Conservation (phyloP, 306 rosid species). For the Quercus engelmannii region DNA sequence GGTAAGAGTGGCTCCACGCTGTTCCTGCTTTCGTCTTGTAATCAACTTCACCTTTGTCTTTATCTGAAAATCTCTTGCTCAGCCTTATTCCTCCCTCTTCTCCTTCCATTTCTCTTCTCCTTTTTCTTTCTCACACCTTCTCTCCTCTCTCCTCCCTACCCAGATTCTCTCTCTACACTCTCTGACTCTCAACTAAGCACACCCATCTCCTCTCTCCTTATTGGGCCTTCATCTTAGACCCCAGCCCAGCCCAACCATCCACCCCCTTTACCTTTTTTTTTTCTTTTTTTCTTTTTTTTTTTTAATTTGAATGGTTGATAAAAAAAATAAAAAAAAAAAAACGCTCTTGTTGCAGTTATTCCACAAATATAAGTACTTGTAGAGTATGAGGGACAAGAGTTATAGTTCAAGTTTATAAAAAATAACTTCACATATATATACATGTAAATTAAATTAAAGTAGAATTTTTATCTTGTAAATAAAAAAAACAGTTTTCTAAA, state of each 20-base stretch:
- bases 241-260: background rate
- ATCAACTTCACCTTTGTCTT: constrained; percentile 63
- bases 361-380: accelerated
- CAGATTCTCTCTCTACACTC: background rate
- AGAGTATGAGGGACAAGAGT: accelerated
- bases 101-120: constrained; percentile 61
- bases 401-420: no score
- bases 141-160: background rate
- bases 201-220: constrained; percentile 14
- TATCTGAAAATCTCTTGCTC: constrained; percentile 71
- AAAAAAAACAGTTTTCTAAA: no score
- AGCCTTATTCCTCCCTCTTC: constrained; percentile 72
- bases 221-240: background rate
- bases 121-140: background rate
- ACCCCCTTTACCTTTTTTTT: no score
- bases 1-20: constrained; percentile 92
- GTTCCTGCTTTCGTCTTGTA: constrained; percentile 84
- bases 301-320: background rate
- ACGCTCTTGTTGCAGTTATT: no score
- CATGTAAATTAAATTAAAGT: accelerated
- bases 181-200: background rate
- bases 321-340: no score
- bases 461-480: no score
- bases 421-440: no score
- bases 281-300: background rate